Base-by-base conservation (phyloP, 2,329 filamentous ascomycete species). In the Alternaria ventricosa region DNA sequence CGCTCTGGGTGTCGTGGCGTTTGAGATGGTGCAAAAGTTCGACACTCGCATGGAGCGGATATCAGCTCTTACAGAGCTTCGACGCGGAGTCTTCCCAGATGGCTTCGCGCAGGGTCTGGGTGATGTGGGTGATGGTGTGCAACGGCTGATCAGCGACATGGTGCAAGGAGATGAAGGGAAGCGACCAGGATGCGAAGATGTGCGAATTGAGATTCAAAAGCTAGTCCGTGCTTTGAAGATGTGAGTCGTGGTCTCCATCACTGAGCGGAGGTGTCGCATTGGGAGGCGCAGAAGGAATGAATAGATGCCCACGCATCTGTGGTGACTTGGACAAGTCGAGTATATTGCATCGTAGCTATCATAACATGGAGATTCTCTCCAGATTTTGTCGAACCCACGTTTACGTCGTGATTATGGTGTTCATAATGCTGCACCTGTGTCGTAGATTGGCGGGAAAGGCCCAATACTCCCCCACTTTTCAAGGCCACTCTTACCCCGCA, bases 21-120 rank as follows among this genome's bases (percentile, higher is more conserved):
- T 90, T 46, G 89, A 92, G 74, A 80, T 91, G 49, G 68, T 90
- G 0, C 86, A 84, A 64, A 81, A 78, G 6, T 87, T 91, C 56
- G 71, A 67, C 5, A 77, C 72, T 2, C 58, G 74, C 10, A 82
- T 81, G 77, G 82, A 83, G 67, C 72, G 82, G 8, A 65, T 74
- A 43, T 70, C 80, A 9, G 78, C 77, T 2, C 64, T 83, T 11
- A 71, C 70, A 1, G 66, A 69, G 3, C 67, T 83, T 5, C 77
- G 79, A 15, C 63, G 66, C 10, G 77, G 78, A 2, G 50, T 71
- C 13, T 70, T 82, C 27, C 76, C 78, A 0, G 63, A 62, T 3
- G 70, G 63, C 0, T 79, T 82, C 59, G 68, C 67, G 5, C 54
- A 62, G 2, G 55, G 53, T 3, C 30, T 77, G 25, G 75, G 74